These are phyloP conservation scores for Ceratobasidium papillatum DNA, from an alignment of 1,284 basidiomycete species.

Conservation along the genomic window DNA sequence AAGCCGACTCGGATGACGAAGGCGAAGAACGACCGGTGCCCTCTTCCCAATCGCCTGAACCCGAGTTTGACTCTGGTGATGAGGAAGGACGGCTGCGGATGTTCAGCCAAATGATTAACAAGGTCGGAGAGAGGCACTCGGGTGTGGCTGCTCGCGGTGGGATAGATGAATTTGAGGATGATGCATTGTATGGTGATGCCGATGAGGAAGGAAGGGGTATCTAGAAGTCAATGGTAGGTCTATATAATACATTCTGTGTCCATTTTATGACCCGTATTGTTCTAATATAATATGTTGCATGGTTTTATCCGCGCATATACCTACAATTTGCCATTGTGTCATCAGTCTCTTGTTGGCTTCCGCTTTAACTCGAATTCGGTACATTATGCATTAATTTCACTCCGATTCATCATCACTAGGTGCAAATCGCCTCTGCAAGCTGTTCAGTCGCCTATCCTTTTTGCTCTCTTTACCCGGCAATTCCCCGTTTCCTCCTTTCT, in stretches of 20 bases:
- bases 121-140: conserved; percentile 19
- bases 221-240: neutral
- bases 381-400: neutral
- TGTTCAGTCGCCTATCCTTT: conserved; percentile 17
- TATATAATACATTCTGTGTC: neutral
- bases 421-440: conserved; percentile 26
- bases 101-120: conserved; percentile 38
- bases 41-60: neutral
- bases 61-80: conserved; percentile 26
- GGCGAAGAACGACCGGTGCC: neutral
- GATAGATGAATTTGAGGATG: conserved; percentile 36
- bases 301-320: neutral
- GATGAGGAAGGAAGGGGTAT: conserved; percentile 34
- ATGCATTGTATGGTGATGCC: conserved; percentile 34
- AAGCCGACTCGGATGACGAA: conserved; percentile 33
- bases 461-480: conserved; percentile 32
- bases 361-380: neutral
- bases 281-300: too few species aligned
- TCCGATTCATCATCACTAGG: conserved; percentile 26
- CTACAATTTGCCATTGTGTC: neutral
- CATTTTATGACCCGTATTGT: neutral
- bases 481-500: conserved; percentile 13
- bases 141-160: conserved; percentile 23
- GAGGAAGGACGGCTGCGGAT: conserved; percentile 24
- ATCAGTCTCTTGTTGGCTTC: too few species aligned